Conservation (phyloP, 345 rosid genomes). For the Linum trigynum region DNA sequence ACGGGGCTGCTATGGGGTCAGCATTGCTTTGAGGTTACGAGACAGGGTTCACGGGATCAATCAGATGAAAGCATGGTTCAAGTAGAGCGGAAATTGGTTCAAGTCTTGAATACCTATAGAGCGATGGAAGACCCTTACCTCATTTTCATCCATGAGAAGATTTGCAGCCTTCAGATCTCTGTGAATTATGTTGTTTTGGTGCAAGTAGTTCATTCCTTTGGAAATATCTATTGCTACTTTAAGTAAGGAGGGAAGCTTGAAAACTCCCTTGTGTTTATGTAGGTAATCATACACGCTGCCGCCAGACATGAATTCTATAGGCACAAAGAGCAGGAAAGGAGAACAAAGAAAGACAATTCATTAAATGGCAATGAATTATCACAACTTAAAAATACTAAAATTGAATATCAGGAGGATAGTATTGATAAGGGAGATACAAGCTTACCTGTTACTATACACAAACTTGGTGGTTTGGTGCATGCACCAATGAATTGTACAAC, state of each 20-base stretch:
- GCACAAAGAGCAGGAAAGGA: not conserved
- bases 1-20: too few relatives aligned
- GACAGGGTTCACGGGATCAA: too few relatives aligned
- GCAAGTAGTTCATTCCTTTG: conserved; percentile 97
- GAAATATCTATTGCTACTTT: conserved; percentile 90
- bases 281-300: conserved; percentile 99
- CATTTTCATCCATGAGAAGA: conserved; percentile 96
- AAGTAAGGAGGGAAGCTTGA: conserved; percentile 79
- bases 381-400: not conserved
- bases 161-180: conserved; percentile 96
- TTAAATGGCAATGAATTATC: not conserved
- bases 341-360: conserved; percentile 1
- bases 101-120: too few relatives aligned
- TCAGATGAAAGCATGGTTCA: too few relatives aligned
- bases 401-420: not conserved
- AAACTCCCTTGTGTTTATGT: conserved; percentile 83
- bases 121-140: conserved; percentile 35
- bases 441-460: conserved; percentile 87
- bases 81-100: too few relatives aligned
- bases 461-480: conserved; percentile 85
- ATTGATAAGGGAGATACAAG: too few relatives aligned
- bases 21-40: too few relatives aligned
- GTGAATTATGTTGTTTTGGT: conserved; percentile 90
- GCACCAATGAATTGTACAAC: conserved; percentile 98
- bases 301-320: conserved; percentile 80